Conservation (phyloP, 2,329 filamentous ascomycete species). For the Sporothrix humicola region DNA sequence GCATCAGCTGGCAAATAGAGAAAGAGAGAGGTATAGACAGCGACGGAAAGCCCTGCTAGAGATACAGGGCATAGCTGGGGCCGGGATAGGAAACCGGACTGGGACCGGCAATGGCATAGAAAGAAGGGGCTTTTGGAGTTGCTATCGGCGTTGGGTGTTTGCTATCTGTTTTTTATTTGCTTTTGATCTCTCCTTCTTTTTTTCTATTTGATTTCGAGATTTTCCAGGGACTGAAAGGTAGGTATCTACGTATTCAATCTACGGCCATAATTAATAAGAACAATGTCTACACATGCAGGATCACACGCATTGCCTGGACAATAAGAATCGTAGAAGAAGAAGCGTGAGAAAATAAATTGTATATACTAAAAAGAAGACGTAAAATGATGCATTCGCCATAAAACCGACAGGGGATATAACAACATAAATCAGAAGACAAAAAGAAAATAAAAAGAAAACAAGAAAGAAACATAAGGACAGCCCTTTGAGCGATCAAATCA, state of each 20-base stretch:
- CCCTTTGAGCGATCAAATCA: too few species aligned
- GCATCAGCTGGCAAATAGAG: background rate
- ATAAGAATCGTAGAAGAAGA: background rate
- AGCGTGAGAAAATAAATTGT: background rate
- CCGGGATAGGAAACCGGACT: background rate
- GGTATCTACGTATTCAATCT: background rate
- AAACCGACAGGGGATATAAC: slow-evolving; percentile 21
- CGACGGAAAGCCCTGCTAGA: background rate
- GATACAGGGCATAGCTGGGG: background rate
- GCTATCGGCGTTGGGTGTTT: background rate
- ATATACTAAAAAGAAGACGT: slow-evolving; percentile 11
- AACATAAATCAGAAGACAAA: slow-evolving; percentile 15
- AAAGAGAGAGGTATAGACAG: slow-evolving; percentile 3
- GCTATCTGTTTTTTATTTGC: background rate
- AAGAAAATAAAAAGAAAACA: slow-evolving; percentile 5
- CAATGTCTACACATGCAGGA: too few species aligned
- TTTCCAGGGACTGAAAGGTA: background rate
- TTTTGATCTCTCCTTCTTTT: background rate
- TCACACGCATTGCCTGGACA: too few species aligned
- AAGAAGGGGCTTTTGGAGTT: background rate
- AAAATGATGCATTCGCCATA: background rate
- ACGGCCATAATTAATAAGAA: too few species aligned
- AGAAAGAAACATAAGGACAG: background rate
- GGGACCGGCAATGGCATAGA: slow-evolving; percentile 23
- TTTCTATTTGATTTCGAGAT: background rate